Conservation (phyloP, 306 rosid genomes). For the Aeschynomene evenia region DNA sequence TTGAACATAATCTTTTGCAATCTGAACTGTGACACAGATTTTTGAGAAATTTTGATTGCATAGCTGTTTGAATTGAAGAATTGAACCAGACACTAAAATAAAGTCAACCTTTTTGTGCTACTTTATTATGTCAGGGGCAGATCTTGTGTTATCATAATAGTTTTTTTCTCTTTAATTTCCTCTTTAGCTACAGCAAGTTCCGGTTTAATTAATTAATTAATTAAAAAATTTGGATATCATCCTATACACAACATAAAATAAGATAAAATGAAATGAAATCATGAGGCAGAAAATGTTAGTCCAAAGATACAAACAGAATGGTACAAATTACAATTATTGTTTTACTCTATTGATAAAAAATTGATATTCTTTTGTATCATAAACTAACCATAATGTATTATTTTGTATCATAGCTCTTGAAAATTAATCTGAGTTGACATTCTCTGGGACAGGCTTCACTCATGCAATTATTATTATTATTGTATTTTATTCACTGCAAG, state of each 20-base stretch:
- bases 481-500: not conserved
- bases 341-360: not conserved
- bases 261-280: not conserved
- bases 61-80: not conserved
- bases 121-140: not conserved
- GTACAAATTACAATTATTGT: not conserved
- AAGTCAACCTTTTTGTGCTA: not conserved
- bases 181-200: too few relatives aligned
- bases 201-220: not conserved
- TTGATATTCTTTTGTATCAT: not conserved
- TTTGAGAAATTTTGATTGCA: not conserved
- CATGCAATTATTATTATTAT: not conserved
- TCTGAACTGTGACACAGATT: not conserved
- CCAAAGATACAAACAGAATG: not conserved
- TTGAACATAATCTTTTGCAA: not conserved
- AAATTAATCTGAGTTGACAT: too few relatives aligned
- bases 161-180: too few relatives aligned
- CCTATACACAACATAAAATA: not conserved
- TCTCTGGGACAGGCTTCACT: not conserved
- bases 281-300: not conserved
- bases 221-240: not conserved
- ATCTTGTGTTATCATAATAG: not conserved
- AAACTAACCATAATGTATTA: not conserved
- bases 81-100: not conserved
- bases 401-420: too few relatives aligned